These are phyloP conservation scores for Aspergillus bridgeri DNA, from an alignment of 495 filamentous ascomycete genomes.

Conservation along the genomic window DNA sequence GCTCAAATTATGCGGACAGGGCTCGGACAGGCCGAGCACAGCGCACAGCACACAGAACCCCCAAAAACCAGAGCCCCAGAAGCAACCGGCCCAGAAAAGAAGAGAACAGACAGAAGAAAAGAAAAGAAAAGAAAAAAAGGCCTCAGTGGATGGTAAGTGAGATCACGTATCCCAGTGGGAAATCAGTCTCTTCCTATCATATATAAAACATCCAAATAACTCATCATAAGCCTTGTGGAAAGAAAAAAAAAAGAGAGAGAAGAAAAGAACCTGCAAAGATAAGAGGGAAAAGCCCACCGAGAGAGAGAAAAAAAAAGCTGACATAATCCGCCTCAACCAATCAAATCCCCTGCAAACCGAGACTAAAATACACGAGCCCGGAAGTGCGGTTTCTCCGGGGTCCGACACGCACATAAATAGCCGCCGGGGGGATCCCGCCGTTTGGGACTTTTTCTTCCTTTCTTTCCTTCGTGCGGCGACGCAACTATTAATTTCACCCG, in stretches of 20 bases:
- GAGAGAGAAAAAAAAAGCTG: slow-evolving; percentile 8
- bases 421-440: not conserved
- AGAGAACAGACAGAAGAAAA: slow-evolving; percentile 8
- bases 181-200: slow-evolving; percentile 66
- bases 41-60: not conserved
- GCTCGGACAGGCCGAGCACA: not conserved
- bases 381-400: not conserved
- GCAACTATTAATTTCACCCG: slow-evolving; percentile 43
- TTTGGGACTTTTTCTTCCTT: slow-evolving; percentile 35
- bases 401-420: slow-evolving; percentile 24
- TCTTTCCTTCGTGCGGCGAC: slow-evolving; percentile 60
- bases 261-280: slow-evolving; percentile 10
- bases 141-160: slow-evolving; percentile 47
- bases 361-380: not conserved
- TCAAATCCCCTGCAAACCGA: not conserved
- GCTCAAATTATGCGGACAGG: not conserved
- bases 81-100: not conserved
- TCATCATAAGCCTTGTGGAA: slow-evolving; percentile 54
- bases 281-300: slow-evolving; percentile 21
- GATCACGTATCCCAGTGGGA: slow-evolving; percentile 48
- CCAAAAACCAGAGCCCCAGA: slow-evolving; percentile 4
- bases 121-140: slow-evolving; percentile 23
- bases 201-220: slow-evolving; percentile 39
- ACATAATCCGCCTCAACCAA: slow-evolving; percentile 7
- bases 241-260: slow-evolving; percentile 18